These are phyloP conservation scores for Triticum turgidum DNA, from an alignment of 176 grass and related monocot genomes.

Conservation along the genomic window DNA sequence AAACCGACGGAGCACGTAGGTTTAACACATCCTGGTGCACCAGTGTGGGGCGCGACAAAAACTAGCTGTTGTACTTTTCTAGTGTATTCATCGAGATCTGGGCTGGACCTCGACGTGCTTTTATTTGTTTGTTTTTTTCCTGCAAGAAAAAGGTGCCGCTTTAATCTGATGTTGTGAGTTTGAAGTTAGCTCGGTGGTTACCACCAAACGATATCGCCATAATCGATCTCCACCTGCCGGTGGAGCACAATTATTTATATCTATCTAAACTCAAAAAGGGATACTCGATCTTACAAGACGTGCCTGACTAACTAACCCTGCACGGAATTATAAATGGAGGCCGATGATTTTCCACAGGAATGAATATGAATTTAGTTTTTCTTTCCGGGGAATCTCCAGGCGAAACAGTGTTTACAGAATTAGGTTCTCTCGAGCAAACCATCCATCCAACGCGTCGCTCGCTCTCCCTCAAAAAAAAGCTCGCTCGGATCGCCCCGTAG, in stretches of 20 bases:
- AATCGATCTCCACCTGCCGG: not conserved
- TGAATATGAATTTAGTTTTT: not conserved
- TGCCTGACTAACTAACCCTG: not conserved
- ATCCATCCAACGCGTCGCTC: too few relatives aligned
- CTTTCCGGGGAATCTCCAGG: not conserved
- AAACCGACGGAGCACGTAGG: not conserved
- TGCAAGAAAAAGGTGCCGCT: not conserved
- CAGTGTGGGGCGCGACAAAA: not conserved
- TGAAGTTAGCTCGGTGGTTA: constrained; percentile 22
- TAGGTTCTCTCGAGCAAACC: not conserved
- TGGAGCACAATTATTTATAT: not conserved
- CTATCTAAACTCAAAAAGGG: not conserved
- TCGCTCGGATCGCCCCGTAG: too few relatives aligned
- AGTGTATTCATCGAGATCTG: not conserved
- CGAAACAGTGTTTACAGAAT: not conserved
- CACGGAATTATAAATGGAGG: not conserved
- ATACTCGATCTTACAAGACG: not conserved
- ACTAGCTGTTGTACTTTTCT: not conserved
- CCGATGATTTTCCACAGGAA: not conserved
- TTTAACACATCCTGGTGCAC: not conserved
- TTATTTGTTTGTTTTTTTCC: constrained; percentile 2
- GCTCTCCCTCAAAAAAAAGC: too few relatives aligned
- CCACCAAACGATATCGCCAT: constrained; percentile 3
- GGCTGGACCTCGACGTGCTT: not conserved
- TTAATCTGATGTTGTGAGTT: not conserved